Base-by-base conservation (phyloP, 140 eudicot species). In the Bidens hawaiensis region DNA sequence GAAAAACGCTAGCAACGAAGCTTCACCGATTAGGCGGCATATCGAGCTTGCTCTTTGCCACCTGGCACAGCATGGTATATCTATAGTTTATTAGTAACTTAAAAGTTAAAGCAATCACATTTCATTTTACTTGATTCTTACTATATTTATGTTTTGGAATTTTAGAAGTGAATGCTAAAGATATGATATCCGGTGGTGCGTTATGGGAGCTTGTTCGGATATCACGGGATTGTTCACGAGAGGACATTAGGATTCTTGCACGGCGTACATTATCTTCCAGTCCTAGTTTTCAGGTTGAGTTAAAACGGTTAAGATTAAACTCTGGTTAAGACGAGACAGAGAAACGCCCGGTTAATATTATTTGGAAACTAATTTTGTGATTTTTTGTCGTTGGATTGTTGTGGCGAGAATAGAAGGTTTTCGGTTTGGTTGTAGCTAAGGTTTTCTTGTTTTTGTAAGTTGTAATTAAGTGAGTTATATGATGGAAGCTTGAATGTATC, bases 41-140 rank as follows among this genome's bases (percentile, higher is more conserved):
- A 77, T 86, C 31, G 97, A 89, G 81, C 93, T 89, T 57, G 97
- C 97, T 54, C 94, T 89, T 33, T 89, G 97, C 75, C 97, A 89
- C 64, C 77, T 89, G 74, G 97, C 95, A 9, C 95, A 90, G 63
- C 94, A 86, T 69, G 97, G 95, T 90, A 63, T n/a, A 18, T 4
- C 31, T 28, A 45, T 53, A 25, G 46, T n/a, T n/a, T n/a, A n/a
- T n/a, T n/a, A n/a, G n/a, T n/a, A n/a, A n/a, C n/a, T n/a, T n/a
- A n/a, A n/a, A n/a, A n/a, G n/a, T 25, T 60, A 54, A 7, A 34
- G 28, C 1, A 38, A 12, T 2, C 4, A 48, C 16, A 23, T 23
- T n/a, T 18, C 14, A 12, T 19, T 66, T 9, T 4, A 34, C 41
- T 34, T 40, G n/a, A 2, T n/a, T 12, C 31, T 23, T 67, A 14